Base-by-base conservation (phyloP, 148 eudicot species). In the Rhododendron molle region DNA sequence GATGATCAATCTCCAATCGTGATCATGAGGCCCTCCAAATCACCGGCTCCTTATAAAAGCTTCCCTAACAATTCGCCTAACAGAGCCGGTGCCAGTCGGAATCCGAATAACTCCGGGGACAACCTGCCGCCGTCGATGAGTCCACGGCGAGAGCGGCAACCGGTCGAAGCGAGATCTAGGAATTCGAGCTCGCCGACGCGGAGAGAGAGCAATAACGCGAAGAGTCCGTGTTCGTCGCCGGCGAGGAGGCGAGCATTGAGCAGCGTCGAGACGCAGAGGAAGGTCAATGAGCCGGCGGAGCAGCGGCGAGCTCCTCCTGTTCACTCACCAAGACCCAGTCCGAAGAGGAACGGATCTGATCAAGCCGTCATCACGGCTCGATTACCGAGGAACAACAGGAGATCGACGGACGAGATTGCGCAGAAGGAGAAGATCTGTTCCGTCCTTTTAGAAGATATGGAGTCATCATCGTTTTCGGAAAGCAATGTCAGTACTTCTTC, bases 401-500 rank as follows among this genome's bases (percentile, higher is more conserved):
- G 90, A 89, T 44, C 94, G 30, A 85, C 89, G 85, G 89, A 85
- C 23, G 91, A 85, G 86, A 85, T 76, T 58, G 9, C 43, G 44
- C 85, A 83, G 7, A 40, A 32, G 7, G 76, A 32, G 15, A 91
- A 89, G 83, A 89, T 86, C 36, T 90, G 69, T 82, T 80, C 43
- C 15, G 88, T 71, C 76, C 76, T 71, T 49, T 71, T 82, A 28
- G 96, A 93, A 85, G 98, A 96, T 46, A 40, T 6, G 44, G 95
- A 92, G 81, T 89, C 93, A 49, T 93, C 96, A 21, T 92, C 94
- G 49, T 80, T 94, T 86, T 91, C 97, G 11, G 98, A 92, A 86
- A 90, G 98, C 83, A 92, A 90, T 23, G 88, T 91, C 83, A 92
- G 94, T 85, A 91, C 97, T 26, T 90, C 97, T 72, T 93, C 96